These are phyloP conservation scores for Monosporascus sp. DNA, from an alignment of 2,329 filamentous ascomycete species.

Conservation along the genomic window DNA sequence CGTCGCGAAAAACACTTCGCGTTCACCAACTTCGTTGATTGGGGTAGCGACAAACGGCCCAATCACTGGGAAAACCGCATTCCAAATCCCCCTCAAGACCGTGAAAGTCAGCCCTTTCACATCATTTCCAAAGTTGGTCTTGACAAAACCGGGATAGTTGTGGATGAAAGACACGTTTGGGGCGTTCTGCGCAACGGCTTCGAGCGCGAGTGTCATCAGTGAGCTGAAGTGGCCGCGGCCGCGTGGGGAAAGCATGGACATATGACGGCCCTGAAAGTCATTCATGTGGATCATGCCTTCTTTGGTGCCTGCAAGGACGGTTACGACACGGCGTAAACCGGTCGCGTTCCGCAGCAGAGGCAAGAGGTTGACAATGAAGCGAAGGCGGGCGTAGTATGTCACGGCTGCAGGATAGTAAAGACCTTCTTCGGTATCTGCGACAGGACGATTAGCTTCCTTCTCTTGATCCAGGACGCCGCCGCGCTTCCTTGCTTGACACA, in stretches of 20 bases:
- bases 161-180: too few species aligned
- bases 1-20: too few species aligned
- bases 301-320: constrained; percentile 46
- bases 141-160: too few species aligned
- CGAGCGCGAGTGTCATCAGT: constrained; percentile 6
- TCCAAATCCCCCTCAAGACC: too few species aligned
- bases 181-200: background rate
- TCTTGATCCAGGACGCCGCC: too few species aligned
- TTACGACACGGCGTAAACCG: constrained; percentile 46
- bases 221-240: constrained; percentile 40
- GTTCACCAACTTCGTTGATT: too few species aligned
- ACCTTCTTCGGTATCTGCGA: constrained; percentile 50
- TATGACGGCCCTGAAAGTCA: constrained; percentile 37
- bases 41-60: too few species aligned
- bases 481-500: too few species aligned
- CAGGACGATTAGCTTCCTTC: too few species aligned
- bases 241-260: constrained; percentile 26
- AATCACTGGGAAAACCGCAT: too few species aligned
- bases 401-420: constrained; percentile 47
- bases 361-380: constrained; percentile 51
- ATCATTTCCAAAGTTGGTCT: too few species aligned
- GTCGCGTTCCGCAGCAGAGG: constrained; percentile 44
- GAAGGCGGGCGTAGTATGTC: constrained; percentile 51
- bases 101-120: too few species aligned
- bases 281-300: constrained; percentile 43